A percentile compares a stretch with the other conserved stretches of the same genome.
Conservation (phyloP, 495 filamentous ascomycete genomes). For the Antarctomyces pellizariae region DNA sequence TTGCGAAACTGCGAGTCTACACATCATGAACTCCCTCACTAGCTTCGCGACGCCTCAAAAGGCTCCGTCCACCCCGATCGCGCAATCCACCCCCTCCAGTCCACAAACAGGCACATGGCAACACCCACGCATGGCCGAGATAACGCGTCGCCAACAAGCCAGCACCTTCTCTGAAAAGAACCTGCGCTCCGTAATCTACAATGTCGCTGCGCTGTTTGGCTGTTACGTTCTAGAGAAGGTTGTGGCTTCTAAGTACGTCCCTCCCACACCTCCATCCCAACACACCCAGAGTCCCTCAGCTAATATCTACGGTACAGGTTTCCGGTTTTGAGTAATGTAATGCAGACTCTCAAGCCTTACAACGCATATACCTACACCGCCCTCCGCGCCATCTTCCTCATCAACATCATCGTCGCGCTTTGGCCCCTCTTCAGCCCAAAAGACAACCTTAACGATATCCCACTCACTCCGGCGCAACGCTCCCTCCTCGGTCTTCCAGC, state of each 20-base stretch:
- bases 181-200: conserved; percentile 37
- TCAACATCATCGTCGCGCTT: conserved; percentile 41
- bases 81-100: conserved; percentile 15
- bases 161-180: conserved; percentile 51
- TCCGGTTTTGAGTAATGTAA: conserved; percentile 9
- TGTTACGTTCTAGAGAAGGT: conserved; percentile 12
- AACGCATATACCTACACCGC: conserved; percentile 15
- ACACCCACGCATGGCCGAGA: conserved; percentile 61
- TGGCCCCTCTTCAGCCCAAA: conserved; percentile 42
- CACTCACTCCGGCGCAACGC: conserved; percentile 76
- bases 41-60: background rate
- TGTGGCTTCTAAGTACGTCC: conserved; percentile 4
- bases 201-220: conserved; percentile 28
- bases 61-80: conserved; percentile 17
- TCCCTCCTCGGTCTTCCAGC: conserved; percentile 63
- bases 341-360: conserved; percentile 11
- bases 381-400: conserved; percentile 32
- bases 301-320: conserved; percentile 1
- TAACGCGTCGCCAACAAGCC: conserved; percentile 47
- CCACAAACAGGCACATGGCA: conserved; percentile 60
- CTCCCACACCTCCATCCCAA: conserved; percentile 7
- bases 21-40: no score
- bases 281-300: background rate
- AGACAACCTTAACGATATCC: conserved; percentile 71
- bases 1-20: no score